Base-by-base conservation (phyloP, 1,284 basidiomycete species). In the Apiotrichum laibachii region DNA sequence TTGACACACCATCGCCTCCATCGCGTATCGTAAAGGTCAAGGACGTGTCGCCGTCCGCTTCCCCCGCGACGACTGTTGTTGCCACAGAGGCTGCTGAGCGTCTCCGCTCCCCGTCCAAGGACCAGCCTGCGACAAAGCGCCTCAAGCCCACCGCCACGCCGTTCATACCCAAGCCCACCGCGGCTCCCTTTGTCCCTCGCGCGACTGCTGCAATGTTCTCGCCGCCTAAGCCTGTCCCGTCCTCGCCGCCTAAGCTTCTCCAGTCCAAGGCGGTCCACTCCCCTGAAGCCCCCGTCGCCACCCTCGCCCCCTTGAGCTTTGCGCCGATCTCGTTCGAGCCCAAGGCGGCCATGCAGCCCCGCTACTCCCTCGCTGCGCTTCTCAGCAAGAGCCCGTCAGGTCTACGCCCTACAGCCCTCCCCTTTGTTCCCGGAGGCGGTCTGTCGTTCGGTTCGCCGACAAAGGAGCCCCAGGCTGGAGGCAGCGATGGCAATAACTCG, bases 101-200 rank as follows among this genome's bases (percentile, higher is more conserved):
- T 31, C 19, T 19, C 15, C 33, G 53, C 34, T 47, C 53, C 5
- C 53, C 53, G 19, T 34, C 21, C 2, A 46, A 21, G 21, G 37
- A 50, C 19, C 40, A 22, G 12, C 31, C 33, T 3, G 43, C 18
- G 9, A 35, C 53, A 16, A 46, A 46, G 35, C 48, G 12, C 8
- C 51, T 57, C 31, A 52, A 57, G 34, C 45, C 56, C 3, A 40
- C 39, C 4, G 50, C 56, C 8, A 11, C 43, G 8, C 22, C 51
- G 2, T 50, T 59, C 51, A 26, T 34, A 18, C 57, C 57, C 8
- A 42, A 46, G 4, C 42, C 55, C 11, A 19, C 53, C 6, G 46
- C 37, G 11, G 37, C 37, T 3, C 37, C 37, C 11, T 37, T 37
- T 34, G 18, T 48, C 50, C 55, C 37, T 16, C 15, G 22, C n/a